Percentiles rank a stretch among this genome's conserved stretches.
Conservation (phyloP, 139 green algal species). For the Coelastrella sp. region DNA sequence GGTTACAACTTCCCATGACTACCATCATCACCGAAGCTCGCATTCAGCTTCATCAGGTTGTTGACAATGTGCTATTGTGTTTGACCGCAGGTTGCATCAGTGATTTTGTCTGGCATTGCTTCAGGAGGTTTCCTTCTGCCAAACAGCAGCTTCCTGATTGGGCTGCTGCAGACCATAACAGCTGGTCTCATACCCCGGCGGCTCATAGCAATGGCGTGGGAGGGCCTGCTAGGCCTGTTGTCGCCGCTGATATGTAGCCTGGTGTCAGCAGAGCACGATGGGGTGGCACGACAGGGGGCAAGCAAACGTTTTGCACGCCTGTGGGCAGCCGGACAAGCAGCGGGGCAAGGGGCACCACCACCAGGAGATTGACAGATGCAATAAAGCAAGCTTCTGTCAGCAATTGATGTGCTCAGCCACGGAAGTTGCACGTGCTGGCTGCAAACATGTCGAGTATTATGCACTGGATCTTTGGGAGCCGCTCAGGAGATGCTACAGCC, state of each 20-base stretch:
- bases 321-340: conserved; percentile 37
- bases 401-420: too few relatives aligned
- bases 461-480: too few relatives aligned
- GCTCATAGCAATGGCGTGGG: conserved; percentile 41
- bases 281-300: conserved; percentile 16
- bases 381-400: too few relatives aligned
- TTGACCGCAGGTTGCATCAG: conserved; percentile 66
- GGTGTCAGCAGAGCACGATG: conserved; percentile 25
- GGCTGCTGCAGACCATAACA: conserved; percentile 53
- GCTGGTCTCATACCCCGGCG: conserved; percentile 51
- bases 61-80: too few relatives aligned
- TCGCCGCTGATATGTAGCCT: conserved; percentile 33
- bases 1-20: too few relatives aligned
- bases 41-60: too few relatives aligned
- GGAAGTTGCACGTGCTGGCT: too few relatives aligned
- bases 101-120: conserved; percentile 64
- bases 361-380: not conserved
- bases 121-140: conserved; percentile 72
- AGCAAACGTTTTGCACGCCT: conserved; percentile 33
- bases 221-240: conserved; percentile 31
- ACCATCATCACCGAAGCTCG: too few relatives aligned
- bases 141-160: conserved; percentile 66
- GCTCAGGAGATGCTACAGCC: too few relatives aligned
- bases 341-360: not conserved
- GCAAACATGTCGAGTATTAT: too few relatives aligned